Evolutionary conservation across 768 basidiomycete species (phyloP).

Genomic region (Tulasnella sp.): DNA sequence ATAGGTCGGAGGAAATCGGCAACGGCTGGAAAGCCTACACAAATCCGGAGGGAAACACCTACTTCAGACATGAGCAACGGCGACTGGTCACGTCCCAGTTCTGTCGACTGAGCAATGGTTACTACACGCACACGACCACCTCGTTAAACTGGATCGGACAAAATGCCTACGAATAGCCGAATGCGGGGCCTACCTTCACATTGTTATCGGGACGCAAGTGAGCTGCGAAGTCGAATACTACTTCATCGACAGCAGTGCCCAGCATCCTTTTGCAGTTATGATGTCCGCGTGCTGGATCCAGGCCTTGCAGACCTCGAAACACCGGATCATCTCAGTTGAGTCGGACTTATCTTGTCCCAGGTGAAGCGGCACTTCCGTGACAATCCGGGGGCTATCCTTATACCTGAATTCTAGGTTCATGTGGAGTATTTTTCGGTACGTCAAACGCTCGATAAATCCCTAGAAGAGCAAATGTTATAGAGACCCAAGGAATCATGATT

Average conservation of each 20-base stretch:
- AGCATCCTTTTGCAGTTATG: not conserved
- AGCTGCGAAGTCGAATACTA: not conserved
- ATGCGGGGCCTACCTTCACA: not conserved
- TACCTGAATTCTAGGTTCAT: constrained; percentile 17
- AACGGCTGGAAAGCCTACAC: not conserved
- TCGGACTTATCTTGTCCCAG: not conserved
- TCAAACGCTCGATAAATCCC: not conserved
- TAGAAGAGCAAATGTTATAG: no score
- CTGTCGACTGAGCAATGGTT: not conserved
- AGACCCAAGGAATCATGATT: no score
- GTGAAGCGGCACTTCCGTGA: not conserved
- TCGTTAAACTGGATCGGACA: not conserved
- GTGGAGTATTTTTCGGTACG: not conserved
- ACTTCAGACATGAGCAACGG: not conserved
- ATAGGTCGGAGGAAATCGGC: not conserved
- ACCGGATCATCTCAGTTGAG: not conserved
- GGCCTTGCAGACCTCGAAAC: not conserved
- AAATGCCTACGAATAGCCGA: not conserved
- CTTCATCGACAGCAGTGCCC: not conserved
- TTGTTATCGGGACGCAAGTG: not conserved
- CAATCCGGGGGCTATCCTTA: not conserved
- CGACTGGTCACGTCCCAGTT: not conserved
- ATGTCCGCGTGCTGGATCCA: not conserved
- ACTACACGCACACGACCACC: not conserved
- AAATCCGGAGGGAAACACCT: not conserved